Evolutionary conservation across 2,329 filamentous ascomycete species (phyloP).

Genomic region (Ophiostoma himal-ulmi): DNA sequence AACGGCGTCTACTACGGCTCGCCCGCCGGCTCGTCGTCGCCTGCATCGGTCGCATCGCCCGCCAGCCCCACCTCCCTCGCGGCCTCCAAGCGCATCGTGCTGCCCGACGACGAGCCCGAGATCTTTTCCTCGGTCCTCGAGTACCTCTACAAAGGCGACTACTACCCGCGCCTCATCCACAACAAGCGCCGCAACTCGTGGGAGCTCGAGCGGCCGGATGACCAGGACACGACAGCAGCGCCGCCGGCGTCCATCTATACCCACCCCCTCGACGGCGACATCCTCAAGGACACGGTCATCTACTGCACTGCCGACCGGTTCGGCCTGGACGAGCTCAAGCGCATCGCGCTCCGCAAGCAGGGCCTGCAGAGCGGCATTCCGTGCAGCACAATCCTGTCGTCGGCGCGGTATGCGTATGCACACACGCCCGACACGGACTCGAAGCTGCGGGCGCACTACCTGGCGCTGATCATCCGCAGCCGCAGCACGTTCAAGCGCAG

Average conservation of each 20-base stretch:
- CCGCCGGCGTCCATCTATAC: constrained; percentile 64
- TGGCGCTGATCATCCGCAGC: constrained; percentile 85
- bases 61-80: constrained; percentile 7
- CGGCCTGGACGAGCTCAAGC: constrained; percentile 75
- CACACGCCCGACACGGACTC: constrained; percentile 86
- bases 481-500: constrained; percentile 86
- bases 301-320: constrained; percentile 87
- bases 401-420: constrained; percentile 82
- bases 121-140: constrained; percentile 87
- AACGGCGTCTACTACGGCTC: constrained; percentile 47
- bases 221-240: constrained; percentile 31
- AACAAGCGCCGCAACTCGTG: constrained; percentile 76
- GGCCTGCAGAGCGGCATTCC: constrained; percentile 80
- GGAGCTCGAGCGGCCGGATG: constrained; percentile 63
- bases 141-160: constrained; percentile 90
- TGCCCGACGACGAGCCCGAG: constrained; percentile 82
- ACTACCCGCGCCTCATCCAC: constrained; percentile 75
- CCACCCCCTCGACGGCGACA: constrained; percentile 55
- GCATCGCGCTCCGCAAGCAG: constrained; percentile 79
- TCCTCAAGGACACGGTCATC: constrained; percentile 84
- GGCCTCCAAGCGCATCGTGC: constrained; percentile 60
- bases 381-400: constrained; percentile 76
- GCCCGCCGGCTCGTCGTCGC: constrained; percentile 12
- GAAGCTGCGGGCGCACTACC: constrained; percentile 84
- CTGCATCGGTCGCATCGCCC: constrained; percentile 29